A percentile compares a stretch with the other conserved stretches of the same genome.
Evolutionary conservation across 148 eudicot species (phyloP).

Genomic region (Cornus suecica): DNA sequence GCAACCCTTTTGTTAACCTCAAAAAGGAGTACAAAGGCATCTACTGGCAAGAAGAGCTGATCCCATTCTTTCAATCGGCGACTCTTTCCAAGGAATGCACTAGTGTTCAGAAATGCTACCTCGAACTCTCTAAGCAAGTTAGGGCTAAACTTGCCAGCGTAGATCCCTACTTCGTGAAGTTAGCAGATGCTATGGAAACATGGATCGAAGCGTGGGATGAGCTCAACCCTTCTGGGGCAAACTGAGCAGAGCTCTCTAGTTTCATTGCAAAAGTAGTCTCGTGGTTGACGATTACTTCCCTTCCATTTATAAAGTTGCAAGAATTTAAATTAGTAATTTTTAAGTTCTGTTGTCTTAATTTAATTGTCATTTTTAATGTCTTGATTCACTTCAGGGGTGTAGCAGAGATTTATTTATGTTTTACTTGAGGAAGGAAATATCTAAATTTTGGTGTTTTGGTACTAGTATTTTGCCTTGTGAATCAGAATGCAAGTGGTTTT

Average conservation of each 20-base stretch:
- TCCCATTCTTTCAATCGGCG: constrained; percentile 21
- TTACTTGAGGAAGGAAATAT: background rate
- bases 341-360: too few species aligned
- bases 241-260: background rate
- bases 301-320: background rate
- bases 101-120: constrained; percentile 21
- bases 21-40: constrained; percentile 29
- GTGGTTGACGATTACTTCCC: background rate
- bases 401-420: background rate
- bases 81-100: constrained; percentile 23
- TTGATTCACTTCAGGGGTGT: too few species aligned
- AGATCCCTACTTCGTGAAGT: constrained; percentile 21
- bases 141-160: constrained; percentile 17
- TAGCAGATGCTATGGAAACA: constrained; percentile 25
- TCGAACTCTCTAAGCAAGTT: constrained; percentile 20
- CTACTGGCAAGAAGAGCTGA: constrained; percentile 27
- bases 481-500: too few species aligned
- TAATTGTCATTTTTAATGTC: too few species aligned
- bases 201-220: constrained; percentile 32
- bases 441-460: too few species aligned
- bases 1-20: constrained; percentile 28
- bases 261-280: background rate
- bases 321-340: too few species aligned
- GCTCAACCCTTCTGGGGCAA: constrained; percentile 25
- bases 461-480: too few species aligned